Base-by-base conservation (phyloP, 108 stramenopile species). In the Pinguiococcus pyrenoidosus region DNA sequence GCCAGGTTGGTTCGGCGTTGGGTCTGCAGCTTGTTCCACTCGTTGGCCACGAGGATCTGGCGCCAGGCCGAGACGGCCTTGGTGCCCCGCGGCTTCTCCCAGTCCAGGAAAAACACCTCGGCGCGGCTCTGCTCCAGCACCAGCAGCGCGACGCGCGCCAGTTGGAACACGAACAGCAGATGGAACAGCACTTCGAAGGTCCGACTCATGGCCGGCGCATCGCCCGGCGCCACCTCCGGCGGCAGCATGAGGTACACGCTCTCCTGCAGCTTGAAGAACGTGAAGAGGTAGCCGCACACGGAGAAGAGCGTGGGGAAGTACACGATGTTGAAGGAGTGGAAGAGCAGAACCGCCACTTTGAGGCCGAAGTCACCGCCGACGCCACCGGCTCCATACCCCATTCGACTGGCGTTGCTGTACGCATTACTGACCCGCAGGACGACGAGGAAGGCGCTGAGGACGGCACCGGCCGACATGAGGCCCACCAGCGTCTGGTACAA, bases 201-300 rank as follows among this genome's bases (percentile, higher is more conserved):
- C 30, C 48, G 62, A 37, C 80, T 80, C 44, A 75, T 68, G 35
- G 57, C 44, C 9, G 49, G 51, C 20, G 23, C 32, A 14, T 54
- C 59, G 45, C 70, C 73, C 20, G 53, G 71, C 29, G 59, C 57
- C 29, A 58, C 47, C 42, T 76, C 47, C 12, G 66, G 53, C 17
- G 81, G 83, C 39, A 85, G 53, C 50, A 85, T 30, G 22, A 77
- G 29, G 46, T 69, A 78, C n/a, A 79, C 76, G 22, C 44, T 39
- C 10, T 58, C 67, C 51, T 84, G 81, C 22, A 79, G 49, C 65
- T 82, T 82, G 68, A 81, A 82, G 56, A 84, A 82, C 44, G 78
- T 39, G 44, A 81, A 79, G 54, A 51, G 42, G 39, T 68, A 78
- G 21, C 51, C 32, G 37, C 68, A 73, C 5, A 74, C 57, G 23